These are phyloP conservation scores for Mortierella sp. DNA, from an alignment of 371 early-diverging fungal species.

Conservation along the genomic window DNA sequence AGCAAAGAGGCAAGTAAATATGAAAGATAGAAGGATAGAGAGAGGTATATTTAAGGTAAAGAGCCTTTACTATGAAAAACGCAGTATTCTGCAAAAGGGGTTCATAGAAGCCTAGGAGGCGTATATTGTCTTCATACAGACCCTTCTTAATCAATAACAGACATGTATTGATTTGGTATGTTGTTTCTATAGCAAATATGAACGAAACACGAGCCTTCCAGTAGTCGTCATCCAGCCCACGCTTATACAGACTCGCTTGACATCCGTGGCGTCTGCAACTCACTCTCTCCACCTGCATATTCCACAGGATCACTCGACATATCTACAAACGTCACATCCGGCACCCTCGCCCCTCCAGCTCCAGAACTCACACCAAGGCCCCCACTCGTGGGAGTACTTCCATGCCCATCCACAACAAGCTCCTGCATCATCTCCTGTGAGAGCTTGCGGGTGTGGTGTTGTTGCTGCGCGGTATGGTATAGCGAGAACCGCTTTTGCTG, in stretches of 20 bases:
- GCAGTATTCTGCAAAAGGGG: too few species aligned
- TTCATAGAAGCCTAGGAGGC: too few species aligned
- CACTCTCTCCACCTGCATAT: neutral
- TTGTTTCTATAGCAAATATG: too few species aligned
- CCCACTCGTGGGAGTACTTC: neutral
- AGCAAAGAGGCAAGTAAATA: too few species aligned
- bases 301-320: neutral
- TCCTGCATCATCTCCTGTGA: conserved; percentile 20
- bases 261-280: neutral
- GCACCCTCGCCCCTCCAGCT: neutral
- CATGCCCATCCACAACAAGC: neutral
- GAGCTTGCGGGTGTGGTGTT: conserved; percentile 28
- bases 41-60: too few species aligned
- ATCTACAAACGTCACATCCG: conserved; percentile 1
- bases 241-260: neutral
- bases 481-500: conserved; percentile 20
- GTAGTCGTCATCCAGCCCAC: too few species aligned
- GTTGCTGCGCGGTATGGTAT: conserved; percentile 34
- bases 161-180: too few species aligned
- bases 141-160: too few species aligned
- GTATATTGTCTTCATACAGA: too few species aligned
- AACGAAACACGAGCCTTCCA: too few species aligned
- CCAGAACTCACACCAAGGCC: neutral
- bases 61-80: too few species aligned
- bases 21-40: too few species aligned